Evolutionary conservation across 2,329 filamentous ascomycete genomes (phyloP).

Genomic region (Diplodia scrobiculata): DNA sequence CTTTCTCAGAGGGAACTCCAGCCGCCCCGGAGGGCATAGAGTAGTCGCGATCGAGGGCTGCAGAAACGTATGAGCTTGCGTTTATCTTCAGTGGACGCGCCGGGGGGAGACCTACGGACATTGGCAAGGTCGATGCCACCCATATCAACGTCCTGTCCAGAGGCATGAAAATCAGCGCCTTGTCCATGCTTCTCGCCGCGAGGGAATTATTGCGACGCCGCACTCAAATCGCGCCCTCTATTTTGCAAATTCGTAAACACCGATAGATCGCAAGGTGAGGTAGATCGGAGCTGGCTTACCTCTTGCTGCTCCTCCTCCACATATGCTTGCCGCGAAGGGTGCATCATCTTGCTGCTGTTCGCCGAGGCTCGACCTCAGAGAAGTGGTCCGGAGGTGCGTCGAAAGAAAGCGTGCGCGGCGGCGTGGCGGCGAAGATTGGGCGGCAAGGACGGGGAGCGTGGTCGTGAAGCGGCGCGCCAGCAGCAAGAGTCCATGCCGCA

Average conservation of each 20-base stretch:
- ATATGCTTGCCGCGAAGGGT: conserved; percentile 88
- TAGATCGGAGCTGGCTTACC: conserved; percentile 55
- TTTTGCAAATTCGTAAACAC: conserved; percentile 31
- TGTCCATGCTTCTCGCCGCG: conserved; percentile 14
- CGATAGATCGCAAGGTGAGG: conserved; percentile 37
- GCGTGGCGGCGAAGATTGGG: background rate
- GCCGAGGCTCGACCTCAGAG: conserved; percentile 5
- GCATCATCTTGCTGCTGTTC: conserved; percentile 56
- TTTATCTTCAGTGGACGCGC: background rate
- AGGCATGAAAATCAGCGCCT: conserved; percentile 26
- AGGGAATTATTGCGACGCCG: conserved; percentile 20
- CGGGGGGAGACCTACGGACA: conserved; percentile 57
- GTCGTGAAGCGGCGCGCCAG: background rate
- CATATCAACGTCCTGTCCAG: conserved; percentile 56
- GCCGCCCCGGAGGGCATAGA: conserved; percentile 66
- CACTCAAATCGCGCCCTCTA: conserved; percentile 26
- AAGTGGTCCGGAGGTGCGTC: background rate
- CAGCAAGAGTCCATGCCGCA: conserved; percentile 4
- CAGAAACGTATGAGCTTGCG: conserved; percentile 23
- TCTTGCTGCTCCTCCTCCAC: conserved; percentile 78
- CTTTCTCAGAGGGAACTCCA: conserved; percentile 75
- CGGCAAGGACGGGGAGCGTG: background rate
- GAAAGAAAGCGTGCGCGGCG: background rate
- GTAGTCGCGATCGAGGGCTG: conserved; percentile 78
- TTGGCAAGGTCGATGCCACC: conserved; percentile 63